These are phyloP conservation scores for Biscogniauxia marginata DNA, from an alignment of 2,329 filamentous ascomycete species.

Conservation along the genomic window DNA sequence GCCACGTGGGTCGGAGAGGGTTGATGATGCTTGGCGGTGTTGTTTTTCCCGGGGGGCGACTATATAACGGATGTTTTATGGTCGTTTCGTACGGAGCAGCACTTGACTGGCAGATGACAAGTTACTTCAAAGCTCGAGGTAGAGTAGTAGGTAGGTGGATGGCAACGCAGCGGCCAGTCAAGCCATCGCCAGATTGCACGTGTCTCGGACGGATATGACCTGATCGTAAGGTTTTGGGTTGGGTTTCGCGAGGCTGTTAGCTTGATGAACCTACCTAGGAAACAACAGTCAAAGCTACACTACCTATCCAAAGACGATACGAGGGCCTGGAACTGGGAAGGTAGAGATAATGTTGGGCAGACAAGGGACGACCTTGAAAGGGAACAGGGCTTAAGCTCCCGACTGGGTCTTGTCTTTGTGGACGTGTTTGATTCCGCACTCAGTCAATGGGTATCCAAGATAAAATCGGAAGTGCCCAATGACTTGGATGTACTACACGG, in stretches of 20 bases:
- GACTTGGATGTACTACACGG: no score
- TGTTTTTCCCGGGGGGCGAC: background rate
- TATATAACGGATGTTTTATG: background rate
- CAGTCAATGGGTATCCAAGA: background rate
- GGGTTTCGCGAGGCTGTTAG: background rate
- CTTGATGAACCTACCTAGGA: background rate
- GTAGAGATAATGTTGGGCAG: background rate
- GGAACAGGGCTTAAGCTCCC: background rate
- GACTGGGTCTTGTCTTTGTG: background rate
- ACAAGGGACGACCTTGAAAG: background rate
- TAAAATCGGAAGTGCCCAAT: no score
- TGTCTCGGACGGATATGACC: background rate
- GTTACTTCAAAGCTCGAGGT: background rate
- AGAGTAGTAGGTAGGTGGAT: background rate
- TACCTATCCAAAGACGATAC: background rate
- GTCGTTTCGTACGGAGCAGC: background rate
- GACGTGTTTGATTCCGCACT: background rate
- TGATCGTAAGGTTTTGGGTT: background rate
- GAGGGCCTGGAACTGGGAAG: background rate
- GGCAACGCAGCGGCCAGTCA: background rate
- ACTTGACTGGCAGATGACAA: background rate
- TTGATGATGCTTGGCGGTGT: background rate
- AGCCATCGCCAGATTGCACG: background rate
- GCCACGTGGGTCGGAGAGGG: background rate
- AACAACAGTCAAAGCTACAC: background rate